Evolutionary conservation across 352 stramenopile species (phyloP).

Genomic region (Albugo laibachii): DNA sequence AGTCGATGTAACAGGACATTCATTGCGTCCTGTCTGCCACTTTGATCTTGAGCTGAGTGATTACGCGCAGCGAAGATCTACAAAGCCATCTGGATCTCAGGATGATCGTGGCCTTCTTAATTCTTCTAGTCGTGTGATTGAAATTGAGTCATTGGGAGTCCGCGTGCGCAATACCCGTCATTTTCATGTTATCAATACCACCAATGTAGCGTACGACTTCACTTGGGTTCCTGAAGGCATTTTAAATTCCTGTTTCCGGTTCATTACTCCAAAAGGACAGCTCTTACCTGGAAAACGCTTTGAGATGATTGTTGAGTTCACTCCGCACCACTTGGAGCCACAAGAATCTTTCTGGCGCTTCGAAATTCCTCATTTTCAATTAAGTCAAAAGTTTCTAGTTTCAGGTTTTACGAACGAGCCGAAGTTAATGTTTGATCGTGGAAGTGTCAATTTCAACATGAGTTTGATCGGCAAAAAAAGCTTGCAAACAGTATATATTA

Average conservation of each 20-base stretch:
- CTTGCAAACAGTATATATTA: slow-evolving; percentile 71
- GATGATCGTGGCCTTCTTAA: slow-evolving; percentile 73
- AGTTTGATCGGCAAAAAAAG: slow-evolving; percentile 78
- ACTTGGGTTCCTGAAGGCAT: slow-evolving; percentile 70
- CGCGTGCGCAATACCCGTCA: slow-evolving; percentile 80
- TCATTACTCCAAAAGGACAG: slow-evolving; percentile 74
- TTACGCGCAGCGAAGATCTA: slow-evolving; percentile 56
- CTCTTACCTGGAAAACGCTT: slow-evolving; percentile 84
- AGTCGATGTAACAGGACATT: slow-evolving; percentile 47
- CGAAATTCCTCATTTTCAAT: slow-evolving; percentile 69
- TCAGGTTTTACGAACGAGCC: slow-evolving; percentile 83
- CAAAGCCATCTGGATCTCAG: slow-evolving; percentile 51
- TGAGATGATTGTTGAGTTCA: slow-evolving; percentile 95
- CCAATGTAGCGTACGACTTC: slow-evolving; percentile 87
- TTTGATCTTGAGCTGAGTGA: slow-evolving; percentile 83
- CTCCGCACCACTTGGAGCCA: slow-evolving; percentile 71
- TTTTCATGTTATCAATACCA: slow-evolving; percentile 90
- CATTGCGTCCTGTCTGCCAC: slow-evolving; percentile 80
- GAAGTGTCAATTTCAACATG: slow-evolving; percentile 84
- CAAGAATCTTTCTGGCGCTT: slow-evolving; percentile 88
- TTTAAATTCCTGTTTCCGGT: slow-evolving; percentile 68
- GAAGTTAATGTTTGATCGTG: slow-evolving; percentile 68
- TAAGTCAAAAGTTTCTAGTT: slow-evolving; percentile 84
- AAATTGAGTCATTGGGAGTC: slow-evolving; percentile 82
- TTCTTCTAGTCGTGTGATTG: slow-evolving; percentile 76